Evolutionary conservation across 805 yeast genomes (phyloP).

Genomic region (Saturnispora sekii): DNA sequence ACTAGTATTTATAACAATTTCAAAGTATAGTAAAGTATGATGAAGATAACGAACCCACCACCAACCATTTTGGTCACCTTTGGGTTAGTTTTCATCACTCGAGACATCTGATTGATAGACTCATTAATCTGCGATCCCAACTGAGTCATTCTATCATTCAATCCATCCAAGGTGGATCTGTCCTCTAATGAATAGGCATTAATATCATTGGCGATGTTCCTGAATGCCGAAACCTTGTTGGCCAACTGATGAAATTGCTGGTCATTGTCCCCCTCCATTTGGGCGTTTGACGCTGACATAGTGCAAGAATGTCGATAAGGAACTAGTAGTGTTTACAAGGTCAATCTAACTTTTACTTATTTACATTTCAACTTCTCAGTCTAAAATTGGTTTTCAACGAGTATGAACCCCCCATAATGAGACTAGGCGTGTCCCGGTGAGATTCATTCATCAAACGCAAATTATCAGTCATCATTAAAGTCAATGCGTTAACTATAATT

Average conservation of each 20-base stretch:
- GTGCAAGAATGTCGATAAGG: no score
- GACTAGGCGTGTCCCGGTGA: conserved; percentile 27
- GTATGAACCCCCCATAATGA: conserved; percentile 19
- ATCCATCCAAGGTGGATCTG: conserved; percentile 29
- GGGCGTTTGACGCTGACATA: no score
- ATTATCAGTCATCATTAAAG: conserved; percentile 25
- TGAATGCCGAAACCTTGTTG: conserved; percentile 51
- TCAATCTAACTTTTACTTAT: no score
- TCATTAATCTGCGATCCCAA: conserved; percentile 40
- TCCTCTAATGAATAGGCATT: conserved; percentile 54
- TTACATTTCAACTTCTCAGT: conserved; percentile 11
- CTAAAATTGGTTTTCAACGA: conserved; percentile 27
- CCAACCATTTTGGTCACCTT: conserved; percentile 52
- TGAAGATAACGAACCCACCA: conserved; percentile 42
- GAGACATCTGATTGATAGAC: conserved; percentile 41
- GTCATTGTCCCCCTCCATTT: conserved; percentile 42
- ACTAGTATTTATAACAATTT: conserved; percentile 30
- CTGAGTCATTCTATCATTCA: conserved; percentile 42
- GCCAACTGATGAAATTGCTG: conserved; percentile 53
- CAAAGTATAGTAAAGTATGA: conserved; percentile 46
- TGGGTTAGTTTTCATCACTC: conserved; percentile 51
- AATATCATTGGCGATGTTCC: conserved; percentile 59
- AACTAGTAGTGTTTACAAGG: no score
- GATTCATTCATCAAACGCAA: conserved; percentile 28
- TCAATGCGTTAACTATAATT: not conserved